phyloP scores from a whole-genome alignment of 148 eudicot species.

The Rhododendron mucronatum region DNA sequence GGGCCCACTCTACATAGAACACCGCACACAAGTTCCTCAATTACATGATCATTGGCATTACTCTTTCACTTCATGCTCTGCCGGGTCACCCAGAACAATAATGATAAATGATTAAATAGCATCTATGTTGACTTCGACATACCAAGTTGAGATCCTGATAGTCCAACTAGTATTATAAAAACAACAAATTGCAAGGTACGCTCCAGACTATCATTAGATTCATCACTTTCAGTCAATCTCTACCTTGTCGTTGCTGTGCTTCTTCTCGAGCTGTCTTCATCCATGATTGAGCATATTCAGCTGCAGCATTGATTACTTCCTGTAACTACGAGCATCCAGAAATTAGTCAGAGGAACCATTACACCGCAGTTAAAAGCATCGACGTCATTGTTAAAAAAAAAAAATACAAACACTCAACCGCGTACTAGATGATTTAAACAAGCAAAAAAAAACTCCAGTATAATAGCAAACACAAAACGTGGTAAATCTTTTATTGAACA shows the following conservation, averaged over 20 bases:
- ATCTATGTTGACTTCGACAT: not conserved
- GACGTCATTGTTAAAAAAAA: not conserved
- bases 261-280: constrained; percentile 18
- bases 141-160: not conserved
- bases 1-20: not conserved
- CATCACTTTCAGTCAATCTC: not conserved
- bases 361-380: not conserved
- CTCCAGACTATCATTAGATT: not conserved
- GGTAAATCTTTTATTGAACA: not conserved
- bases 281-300: constrained; percentile 21
- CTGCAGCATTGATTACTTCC: constrained; percentile 14
- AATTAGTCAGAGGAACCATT: not conserved
- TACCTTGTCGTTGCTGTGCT: constrained; percentile 19
- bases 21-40: not conserved
- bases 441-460: not conserved
- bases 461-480: not conserved
- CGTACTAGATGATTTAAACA: not conserved
- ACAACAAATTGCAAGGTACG: not conserved
- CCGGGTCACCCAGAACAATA: not conserved
- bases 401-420: not conserved
- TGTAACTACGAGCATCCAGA: constrained; percentile 9
- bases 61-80: not conserved
- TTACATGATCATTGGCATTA: not conserved
- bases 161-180: not conserved
- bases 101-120: too few species aligned